Evolutionary conservation across 331 rosid genomes (phyloP).

Genomic region (Quercus phellos): DNA sequence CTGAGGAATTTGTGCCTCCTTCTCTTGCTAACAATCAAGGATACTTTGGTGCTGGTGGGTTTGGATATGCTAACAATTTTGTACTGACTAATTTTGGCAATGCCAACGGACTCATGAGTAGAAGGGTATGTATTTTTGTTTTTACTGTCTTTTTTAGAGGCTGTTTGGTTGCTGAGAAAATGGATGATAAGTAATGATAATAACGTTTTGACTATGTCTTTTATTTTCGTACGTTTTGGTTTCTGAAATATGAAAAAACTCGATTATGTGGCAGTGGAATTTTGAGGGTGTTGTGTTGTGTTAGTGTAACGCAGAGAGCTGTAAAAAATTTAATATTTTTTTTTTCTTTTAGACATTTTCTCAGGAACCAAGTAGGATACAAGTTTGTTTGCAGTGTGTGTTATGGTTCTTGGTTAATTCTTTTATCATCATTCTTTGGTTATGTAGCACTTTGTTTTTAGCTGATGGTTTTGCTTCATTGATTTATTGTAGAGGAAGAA

Average conservation of each 20-base stretch:
- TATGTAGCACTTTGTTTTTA: background rate
- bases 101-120: constrained; percentile 44
- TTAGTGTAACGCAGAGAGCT: background rate
- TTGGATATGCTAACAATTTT: constrained; percentile 60
- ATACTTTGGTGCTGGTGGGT: constrained; percentile 46
- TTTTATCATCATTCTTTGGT: background rate
- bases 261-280: background rate
- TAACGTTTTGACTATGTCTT: background rate
- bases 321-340: background rate
- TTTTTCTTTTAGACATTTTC: background rate
- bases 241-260: background rate
- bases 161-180: constrained; percentile 13
- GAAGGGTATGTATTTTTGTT: constrained; percentile 58
- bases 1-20: constrained; percentile 93
- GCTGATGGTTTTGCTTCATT: constrained; percentile 10
- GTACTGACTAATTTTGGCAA: constrained; percentile 41
- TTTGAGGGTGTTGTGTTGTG: background rate
- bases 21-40: constrained; percentile 55
- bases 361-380: background rate
- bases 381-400: background rate
- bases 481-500: constrained; percentile 61
- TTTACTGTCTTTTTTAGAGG: background rate
- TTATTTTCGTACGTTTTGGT: constrained; percentile 8
- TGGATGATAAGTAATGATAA: background rate
- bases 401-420: background rate